Evolutionary conservation across 106 monocot genomes (phyloP), one percentile per base, ranked within the genome.

Genomic region (Iris macrosiphon): DNA sequence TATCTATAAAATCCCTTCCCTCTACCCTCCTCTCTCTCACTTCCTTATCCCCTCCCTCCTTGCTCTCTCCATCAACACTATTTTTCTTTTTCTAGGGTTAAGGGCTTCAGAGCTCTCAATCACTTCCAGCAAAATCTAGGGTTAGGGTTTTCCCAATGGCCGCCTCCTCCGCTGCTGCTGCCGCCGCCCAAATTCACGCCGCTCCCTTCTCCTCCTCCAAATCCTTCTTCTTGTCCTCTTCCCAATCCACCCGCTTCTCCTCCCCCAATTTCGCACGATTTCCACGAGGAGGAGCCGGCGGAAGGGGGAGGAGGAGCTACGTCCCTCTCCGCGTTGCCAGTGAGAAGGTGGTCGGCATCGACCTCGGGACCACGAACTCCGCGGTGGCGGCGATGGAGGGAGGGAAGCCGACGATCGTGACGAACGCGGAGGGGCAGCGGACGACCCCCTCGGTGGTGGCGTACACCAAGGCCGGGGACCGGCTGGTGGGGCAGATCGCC

Each of bases 311-410:
- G 5, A 25, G 1, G 16, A 42, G 8, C 35, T 59, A 1, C 60
- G 63, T 15, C 56, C 67, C 74, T 4, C 20, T 83, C 0, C 54
- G 80, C 0, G 77, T 86, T 1, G 76, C 55, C 21, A 59, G 60
- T 43, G 86, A 86, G 70, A 86, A 86, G 48, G 81, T 75, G 14
- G 81, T 82, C 3, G 76, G 81, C 35, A 82, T 82, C 31, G 81
- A 82, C 59, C 64, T 82, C 40, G 81, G 81, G 16, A 82, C 81
- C 4, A 82, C 81, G 10, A 82, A 82, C 68, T 82, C 81, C 26
- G 81, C 75, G 2, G 81, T 82, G 16, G 76, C 75, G 14, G 76
- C 75, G 18, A 72, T 82, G 72, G 75, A 76, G 49, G 81, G 81
- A 0, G 76, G 81, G 19, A 75, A 82, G 64, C 76, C 81, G 31